phyloP scores from a whole-genome alignment of 164 flowering plant genomes.

The Amborella trichopoda region DNA sequence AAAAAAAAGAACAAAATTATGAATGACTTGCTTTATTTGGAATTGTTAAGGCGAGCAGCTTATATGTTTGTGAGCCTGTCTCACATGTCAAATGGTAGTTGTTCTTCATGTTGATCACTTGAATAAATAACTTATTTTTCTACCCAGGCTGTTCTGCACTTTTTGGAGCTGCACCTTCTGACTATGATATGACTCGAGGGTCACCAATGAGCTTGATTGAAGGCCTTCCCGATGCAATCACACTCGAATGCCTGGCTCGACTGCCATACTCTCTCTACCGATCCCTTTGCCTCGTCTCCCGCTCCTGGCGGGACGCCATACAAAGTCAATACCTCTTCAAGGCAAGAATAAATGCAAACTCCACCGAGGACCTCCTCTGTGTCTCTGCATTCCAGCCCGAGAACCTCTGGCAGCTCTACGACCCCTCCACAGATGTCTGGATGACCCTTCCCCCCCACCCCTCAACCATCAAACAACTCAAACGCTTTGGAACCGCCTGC shows the following conservation, averaged over 20 bases:
- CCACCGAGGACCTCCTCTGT: slow-evolving; percentile 63
- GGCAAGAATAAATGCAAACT: slow-evolving; percentile 60
- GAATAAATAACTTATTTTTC: too few species aligned
- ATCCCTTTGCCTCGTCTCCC: slow-evolving; percentile 69
- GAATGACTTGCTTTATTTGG: too few species aligned
- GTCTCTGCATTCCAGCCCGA: slow-evolving; percentile 82
- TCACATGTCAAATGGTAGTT: too few species aligned
- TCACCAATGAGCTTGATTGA: slow-evolving; percentile 51
- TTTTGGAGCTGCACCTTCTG: background rate
- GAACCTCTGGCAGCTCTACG: slow-evolving; percentile 88
- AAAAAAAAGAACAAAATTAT: too few species aligned
- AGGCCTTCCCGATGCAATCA: slow-evolving; percentile 95
- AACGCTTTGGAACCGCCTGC: slow-evolving; percentile 74
- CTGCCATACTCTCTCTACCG: slow-evolving; percentile 73
- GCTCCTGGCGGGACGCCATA: slow-evolving; percentile 69
- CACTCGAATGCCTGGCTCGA: slow-evolving; percentile 78
- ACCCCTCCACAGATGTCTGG: slow-evolving; percentile 71
- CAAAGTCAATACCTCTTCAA: slow-evolving; percentile 59
- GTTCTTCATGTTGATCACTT: too few species aligned
- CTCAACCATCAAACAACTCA: slow-evolving; percentile 67
- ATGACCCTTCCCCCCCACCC: slow-evolving; percentile 78
- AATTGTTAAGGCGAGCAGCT: too few species aligned
- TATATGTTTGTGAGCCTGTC: too few species aligned
- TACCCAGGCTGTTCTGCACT: background rate
- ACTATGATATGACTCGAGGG: slow-evolving; percentile 9